Conservation (phyloP, 2,329 filamentous ascomycete genomes). For the Botryotinia convoluta region DNA sequence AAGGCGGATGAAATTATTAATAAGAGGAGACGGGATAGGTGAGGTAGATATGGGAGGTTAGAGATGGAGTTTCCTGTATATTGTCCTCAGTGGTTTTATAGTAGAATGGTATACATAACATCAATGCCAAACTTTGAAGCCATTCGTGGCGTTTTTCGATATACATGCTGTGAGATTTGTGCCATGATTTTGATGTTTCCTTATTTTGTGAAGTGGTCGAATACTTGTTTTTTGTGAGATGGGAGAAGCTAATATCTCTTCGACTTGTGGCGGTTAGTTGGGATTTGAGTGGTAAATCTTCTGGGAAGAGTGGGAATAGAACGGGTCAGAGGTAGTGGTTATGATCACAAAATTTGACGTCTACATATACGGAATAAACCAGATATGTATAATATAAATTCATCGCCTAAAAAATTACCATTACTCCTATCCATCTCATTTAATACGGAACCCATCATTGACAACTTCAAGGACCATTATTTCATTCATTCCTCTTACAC, state of each 20-base stretch:
- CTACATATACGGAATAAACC: neutral
- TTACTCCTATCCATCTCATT: neutral
- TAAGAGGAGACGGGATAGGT: rapidly evolving
- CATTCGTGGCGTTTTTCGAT: no score
- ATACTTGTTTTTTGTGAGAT: neutral
- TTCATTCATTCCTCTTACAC: neutral
- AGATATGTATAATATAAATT: neutral
- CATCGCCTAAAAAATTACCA: neutral
- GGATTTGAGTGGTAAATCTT: rapidly evolving
- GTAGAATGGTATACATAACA: no score
- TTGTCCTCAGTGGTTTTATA: no score
- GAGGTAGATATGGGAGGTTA: no score
- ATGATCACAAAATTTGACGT: neutral
- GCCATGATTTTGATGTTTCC: neutral
- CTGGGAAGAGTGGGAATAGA: neutral
- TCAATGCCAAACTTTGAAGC: no score
- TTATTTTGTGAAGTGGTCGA: neutral
- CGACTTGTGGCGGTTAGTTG: neutral
- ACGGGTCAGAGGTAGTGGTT: rapidly evolving
- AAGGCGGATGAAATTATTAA: no score
- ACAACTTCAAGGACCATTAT: no score
- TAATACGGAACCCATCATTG: neutral
- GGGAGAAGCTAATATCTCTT: rapidly evolving
- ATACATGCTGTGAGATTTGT: no score
- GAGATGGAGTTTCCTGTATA: no score